Evolutionary conservation across 2,329 filamentous ascomycete genomes (phyloP).

Genomic region (Cladosporium sp.): DNA sequence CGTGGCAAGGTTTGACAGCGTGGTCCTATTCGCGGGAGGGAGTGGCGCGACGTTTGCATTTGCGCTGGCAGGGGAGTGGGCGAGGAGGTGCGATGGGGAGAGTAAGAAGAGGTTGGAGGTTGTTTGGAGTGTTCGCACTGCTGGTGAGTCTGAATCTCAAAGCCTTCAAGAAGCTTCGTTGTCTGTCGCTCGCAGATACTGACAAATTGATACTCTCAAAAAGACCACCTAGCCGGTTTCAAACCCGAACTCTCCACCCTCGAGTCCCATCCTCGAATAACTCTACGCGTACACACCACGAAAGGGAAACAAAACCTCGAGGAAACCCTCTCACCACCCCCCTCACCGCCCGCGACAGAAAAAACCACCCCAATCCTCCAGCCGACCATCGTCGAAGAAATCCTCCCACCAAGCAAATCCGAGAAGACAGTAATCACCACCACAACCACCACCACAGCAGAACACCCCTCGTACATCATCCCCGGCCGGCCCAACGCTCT

Average conservation of each 20-base stretch:
- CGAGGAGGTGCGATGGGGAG: slow-evolving; percentile 22
- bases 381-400: background rate
- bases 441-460: background rate
- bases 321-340: too few relatives aligned
- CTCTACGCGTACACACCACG: slow-evolving; percentile 51
- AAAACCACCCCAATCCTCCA: background rate
- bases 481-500: slow-evolving; percentile 13
- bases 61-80: slow-evolving; percentile 50
- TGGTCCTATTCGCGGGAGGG: slow-evolving; percentile 57
- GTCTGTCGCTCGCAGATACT: background rate
- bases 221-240: slow-evolving; percentile 47
- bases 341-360: background rate
- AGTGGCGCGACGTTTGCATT: slow-evolving; percentile 57
- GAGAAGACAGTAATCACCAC: background rate
- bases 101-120: slow-evolving; percentile 49
- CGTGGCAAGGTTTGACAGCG: slow-evolving; percentile 56
- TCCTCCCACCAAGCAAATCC: background rate
- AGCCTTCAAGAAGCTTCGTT: background rate
- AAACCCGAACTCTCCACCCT: slow-evolving; percentile 45
- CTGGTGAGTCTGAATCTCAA: slow-evolving; percentile 6
- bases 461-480: background rate
- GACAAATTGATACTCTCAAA: slow-evolving; percentile 1
- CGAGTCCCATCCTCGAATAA: slow-evolving; percentile 40
- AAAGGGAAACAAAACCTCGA: background rate
- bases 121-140: slow-evolving; percentile 20